These are phyloP conservation scores for Canariomyces notabilis DNA, from an alignment of 2,329 filamentous ascomycete species.

Conservation along the genomic window DNA sequence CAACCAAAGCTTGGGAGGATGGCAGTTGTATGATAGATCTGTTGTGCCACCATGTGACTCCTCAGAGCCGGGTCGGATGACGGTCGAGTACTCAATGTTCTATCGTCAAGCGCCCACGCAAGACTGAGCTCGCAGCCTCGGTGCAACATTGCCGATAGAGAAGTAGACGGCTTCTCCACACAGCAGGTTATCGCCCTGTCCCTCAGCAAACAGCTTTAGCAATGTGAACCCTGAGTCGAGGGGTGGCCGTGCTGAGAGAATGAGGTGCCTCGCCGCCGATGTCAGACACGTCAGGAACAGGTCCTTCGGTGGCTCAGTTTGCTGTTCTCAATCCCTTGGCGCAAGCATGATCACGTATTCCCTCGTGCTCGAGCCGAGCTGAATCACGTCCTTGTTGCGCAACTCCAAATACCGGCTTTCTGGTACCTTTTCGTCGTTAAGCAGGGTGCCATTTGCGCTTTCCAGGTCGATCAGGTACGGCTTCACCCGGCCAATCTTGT, in stretches of 20 bases:
- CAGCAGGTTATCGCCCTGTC: background rate
- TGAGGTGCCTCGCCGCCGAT: background rate
- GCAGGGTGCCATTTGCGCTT: constrained; percentile 80
- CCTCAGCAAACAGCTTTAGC: constrained; percentile 2
- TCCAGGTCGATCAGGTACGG: constrained; percentile 93
- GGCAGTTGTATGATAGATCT: background rate
- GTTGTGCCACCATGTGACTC: background rate
- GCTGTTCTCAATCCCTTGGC: constrained; percentile 29
- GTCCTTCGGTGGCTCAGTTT: too few relatives aligned
- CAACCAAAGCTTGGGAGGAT: background rate
- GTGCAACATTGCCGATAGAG: background rate
- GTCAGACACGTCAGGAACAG: background rate
- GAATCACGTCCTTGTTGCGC: constrained; percentile 80
- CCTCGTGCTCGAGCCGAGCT: constrained; percentile 79
- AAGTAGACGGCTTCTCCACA: constrained; percentile 1
- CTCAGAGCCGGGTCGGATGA: too few relatives aligned
- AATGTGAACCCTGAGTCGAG: background rate
- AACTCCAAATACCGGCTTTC: constrained; percentile 79
- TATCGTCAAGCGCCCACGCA: background rate
- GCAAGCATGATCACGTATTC: constrained; percentile 95
- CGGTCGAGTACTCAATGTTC: background rate
- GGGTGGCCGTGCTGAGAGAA: background rate
- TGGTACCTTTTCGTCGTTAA: constrained; percentile 73
- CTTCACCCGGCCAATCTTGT: constrained; percentile 71
- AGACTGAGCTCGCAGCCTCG: background rate